Percentiles rank a stretch among this genome's conserved stretches.
These are phyloP conservation scores for Vaucheria bursata DNA, from an alignment of 352 stramenopile genomes.

Conservation along the genomic window DNA sequence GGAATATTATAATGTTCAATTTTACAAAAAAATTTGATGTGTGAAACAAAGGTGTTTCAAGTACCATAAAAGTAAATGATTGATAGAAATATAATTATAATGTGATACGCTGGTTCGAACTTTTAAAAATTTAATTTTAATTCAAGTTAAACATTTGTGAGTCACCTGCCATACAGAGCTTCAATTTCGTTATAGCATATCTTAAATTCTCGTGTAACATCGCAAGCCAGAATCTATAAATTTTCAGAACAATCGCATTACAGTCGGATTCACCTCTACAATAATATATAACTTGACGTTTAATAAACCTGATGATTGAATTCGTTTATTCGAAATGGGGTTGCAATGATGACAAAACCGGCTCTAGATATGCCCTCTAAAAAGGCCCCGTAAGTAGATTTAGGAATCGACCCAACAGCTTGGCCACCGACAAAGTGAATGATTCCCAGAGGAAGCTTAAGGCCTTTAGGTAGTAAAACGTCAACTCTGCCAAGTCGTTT, in stretches of 20 bases:
- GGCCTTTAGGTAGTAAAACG: constrained; percentile 24
- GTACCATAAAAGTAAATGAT: no score
- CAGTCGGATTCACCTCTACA: no score
- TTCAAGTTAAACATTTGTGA: no score
- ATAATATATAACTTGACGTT: no score
- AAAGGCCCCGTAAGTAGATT: constrained; percentile 32
- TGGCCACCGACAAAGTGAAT: constrained; percentile 45
- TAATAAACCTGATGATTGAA: constrained; percentile 37
- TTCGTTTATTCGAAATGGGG: constrained; percentile 29
- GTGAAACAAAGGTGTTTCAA: no score
- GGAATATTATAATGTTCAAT: no score
- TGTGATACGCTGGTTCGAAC: no score
- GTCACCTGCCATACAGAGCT: constrained; percentile 25
- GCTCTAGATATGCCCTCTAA: constrained; percentile 25
- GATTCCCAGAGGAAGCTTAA: constrained; percentile 38
- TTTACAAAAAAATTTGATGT: no score
- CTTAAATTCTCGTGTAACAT: constrained; percentile 27
- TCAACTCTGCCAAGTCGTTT: constrained; percentile 35
- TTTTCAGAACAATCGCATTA: background rate
- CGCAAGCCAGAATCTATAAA: constrained; percentile 14
- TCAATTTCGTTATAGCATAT: constrained; percentile 27
- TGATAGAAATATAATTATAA: no score
- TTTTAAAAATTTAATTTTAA: no score
- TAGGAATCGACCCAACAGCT: constrained; percentile 34
- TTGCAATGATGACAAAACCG: constrained; percentile 39